Evolutionary conservation across 768 basidiomycete genomes (phyloP), one percentile per base, ranked within the genome.

Genomic region (Mycena polygramma): DNA sequence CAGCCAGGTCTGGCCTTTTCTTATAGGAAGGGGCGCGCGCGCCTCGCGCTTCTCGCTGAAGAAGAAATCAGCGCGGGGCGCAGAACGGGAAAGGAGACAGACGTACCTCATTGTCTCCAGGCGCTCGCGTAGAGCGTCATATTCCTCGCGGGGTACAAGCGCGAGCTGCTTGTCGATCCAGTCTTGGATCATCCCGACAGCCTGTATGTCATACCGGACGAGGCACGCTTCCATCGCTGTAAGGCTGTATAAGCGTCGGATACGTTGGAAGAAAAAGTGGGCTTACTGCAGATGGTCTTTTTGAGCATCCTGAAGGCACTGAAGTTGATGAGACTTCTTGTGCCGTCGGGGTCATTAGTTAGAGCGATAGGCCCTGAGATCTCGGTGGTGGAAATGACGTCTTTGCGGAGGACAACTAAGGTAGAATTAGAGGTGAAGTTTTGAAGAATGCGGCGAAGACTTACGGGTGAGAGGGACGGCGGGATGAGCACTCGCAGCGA

Each of bases 221-320:
- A 86, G 84, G 30, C 83, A 85, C 57, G 79, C 81, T 66, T 89
- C 86, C 81, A 89, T 84, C 4, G 77, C 87, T 88, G 66, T 53
- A 26, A 19, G 39, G 76, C 41, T 2, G 41, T 41, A 41, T 41
- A 41, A 26, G 73, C 52, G 17, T 45, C 11, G 19, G 7, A 46
- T 46, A 46, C 7, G 17, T 46, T 46, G 45, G 17, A 43, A 17
- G 26, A 24, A 41, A 35, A n/a, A 77, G 74, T 55, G 39, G 26
- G 36, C 69, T 30, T 65, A 86, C 86, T 79, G 68, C 81, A 78
- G 20, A 86, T 82, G 14, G 82, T 85, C 74, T 83, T 83, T 8
- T 79, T 75, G 43, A 84, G 75, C 9, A 80, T 76, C 24, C 81
- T 80, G 66, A 81, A 86, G 4, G 79, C 79, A 57, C 76, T 77